Evolutionary conservation across 1,284 basidiomycete genomes (phyloP).

Genomic region (Hymenochaete sp.): DNA sequence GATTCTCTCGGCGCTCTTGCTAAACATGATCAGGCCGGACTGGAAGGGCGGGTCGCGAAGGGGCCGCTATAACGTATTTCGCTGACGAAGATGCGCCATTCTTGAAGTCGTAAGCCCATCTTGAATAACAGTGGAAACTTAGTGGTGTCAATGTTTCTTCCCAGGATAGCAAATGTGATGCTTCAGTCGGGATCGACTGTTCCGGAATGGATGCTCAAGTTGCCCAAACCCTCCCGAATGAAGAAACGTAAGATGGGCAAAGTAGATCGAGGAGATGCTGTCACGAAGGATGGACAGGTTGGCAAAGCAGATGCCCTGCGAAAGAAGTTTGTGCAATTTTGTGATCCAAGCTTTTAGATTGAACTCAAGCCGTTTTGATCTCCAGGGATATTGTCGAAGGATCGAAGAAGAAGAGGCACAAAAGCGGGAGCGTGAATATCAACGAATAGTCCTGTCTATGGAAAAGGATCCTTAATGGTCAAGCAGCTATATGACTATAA

Average conservation of each 20-base stretch:
- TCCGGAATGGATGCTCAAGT: constrained; percentile 83
- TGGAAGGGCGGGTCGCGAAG: constrained; percentile 85
- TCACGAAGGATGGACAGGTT: constrained; percentile 67
- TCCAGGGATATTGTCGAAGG: constrained; percentile 65
- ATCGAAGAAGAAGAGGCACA: constrained; percentile 34
- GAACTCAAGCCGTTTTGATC: not conserved
- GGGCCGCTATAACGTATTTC: constrained; percentile 92
- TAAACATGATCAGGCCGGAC: constrained; percentile 63
- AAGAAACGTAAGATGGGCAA: constrained; percentile 80
- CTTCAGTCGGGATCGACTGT: constrained; percentile 83
- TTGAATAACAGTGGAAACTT: constrained; percentile 14
- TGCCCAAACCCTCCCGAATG: constrained; percentile 85
- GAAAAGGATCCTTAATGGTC: not conserved
- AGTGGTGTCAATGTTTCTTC: constrained; percentile 7
- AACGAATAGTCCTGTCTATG: not conserved
- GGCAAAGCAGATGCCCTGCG: constrained; percentile 66
- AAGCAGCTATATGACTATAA: not conserved
- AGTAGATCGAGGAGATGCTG: constrained; percentile 67
- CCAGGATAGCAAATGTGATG: constrained; percentile 90
- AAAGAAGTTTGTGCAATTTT: constrained; percentile 42
- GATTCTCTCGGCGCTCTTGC: constrained; percentile 11
- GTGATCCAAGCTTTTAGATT: not conserved
- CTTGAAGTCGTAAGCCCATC: constrained; percentile 68
- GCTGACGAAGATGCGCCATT: constrained; percentile 89
- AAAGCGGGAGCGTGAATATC: not conserved